These are phyloP conservation scores for Trichosporon sp. DNA, from an alignment of 1,284 basidiomycete genomes.

Conservation along the genomic window DNA sequence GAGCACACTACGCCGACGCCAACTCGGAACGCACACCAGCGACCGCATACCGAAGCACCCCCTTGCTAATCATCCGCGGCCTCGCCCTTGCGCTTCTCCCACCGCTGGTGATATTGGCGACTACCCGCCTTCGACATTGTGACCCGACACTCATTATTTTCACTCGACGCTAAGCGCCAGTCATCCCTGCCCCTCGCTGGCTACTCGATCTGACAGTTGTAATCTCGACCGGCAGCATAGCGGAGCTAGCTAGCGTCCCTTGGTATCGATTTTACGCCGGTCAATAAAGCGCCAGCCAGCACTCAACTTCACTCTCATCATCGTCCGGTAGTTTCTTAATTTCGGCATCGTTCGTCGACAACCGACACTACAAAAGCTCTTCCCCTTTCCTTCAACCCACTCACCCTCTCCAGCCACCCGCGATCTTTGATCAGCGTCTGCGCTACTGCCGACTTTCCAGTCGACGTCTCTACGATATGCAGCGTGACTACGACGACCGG, in stretches of 20 bases:
- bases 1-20: not conserved
- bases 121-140: not conserved
- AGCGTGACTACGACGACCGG: slow-evolving; percentile 9
- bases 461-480: not conserved
- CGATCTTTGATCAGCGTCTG: not conserved
- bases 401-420: not conserved
- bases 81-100: not conserved
- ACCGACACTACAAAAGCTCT: not conserved
- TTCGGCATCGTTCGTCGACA: not conserved
- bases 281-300: no score
- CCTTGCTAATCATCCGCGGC: not conserved
- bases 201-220: not conserved
- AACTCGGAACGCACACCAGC: not conserved
- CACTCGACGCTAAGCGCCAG: not conserved
- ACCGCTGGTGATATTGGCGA: not conserved
- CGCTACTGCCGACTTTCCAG: not conserved
- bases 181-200: no score
- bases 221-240: not conserved
- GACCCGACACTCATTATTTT: not conserved
- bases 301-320: not conserved
- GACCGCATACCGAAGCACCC: no score
- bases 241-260: no score
- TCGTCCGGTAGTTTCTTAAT: not conserved
- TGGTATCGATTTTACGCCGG: not conserved
- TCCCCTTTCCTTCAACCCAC: not conserved